phyloP scores from a whole-genome alignment of 495 filamentous ascomycete species.

The Oleoguttula mirabilis region DNA sequence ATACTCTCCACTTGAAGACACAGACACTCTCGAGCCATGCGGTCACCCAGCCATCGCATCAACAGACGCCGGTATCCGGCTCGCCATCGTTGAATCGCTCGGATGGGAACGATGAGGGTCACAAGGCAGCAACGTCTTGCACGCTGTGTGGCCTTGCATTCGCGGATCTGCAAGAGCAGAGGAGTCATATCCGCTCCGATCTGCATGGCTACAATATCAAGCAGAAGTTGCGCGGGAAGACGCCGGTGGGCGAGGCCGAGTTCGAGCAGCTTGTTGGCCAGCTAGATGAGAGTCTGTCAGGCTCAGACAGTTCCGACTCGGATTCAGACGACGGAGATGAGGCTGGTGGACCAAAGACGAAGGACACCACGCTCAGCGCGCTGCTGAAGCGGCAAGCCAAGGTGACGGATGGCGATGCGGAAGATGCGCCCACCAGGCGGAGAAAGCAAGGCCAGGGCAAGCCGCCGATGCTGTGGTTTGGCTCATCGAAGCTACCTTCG shows the following conservation, averaged over 20 bases:
- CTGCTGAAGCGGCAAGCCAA: constrained; percentile 75
- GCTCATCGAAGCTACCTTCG: constrained; percentile 55
- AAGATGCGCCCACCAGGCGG: constrained; percentile 31
- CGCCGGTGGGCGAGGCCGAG: constrained; percentile 58
- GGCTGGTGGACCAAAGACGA: constrained; percentile 23
- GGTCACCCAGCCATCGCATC: not conserved
- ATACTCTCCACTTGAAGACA: constrained; percentile 40
- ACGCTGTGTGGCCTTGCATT: constrained; percentile 65
- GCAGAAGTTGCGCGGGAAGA: constrained; percentile 61
- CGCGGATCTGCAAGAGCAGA: constrained; percentile 63
- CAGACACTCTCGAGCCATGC: constrained; percentile 4
- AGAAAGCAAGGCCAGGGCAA: constrained; percentile 49
- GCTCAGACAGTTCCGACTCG: constrained; percentile 51
- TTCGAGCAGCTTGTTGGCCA: constrained; percentile 77
- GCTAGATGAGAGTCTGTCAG: constrained; percentile 83
- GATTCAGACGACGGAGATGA: constrained; percentile 34
- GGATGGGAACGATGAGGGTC: constrained; percentile 32
- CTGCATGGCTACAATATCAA: constrained; percentile 90
- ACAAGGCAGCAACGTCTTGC: constrained; percentile 56
- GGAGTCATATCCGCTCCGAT: constrained; percentile 79
- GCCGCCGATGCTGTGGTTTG: constrained; percentile 76
- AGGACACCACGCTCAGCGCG: constrained; percentile 53
- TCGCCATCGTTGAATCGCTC: constrained; percentile 6
- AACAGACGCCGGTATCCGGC: not conserved
- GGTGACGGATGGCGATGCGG: constrained; percentile 44